These are phyloP conservation scores for Peribolospora baueri DNA, from an alignment of 768 basidiomycete genomes.

Conservation along the genomic window DNA sequence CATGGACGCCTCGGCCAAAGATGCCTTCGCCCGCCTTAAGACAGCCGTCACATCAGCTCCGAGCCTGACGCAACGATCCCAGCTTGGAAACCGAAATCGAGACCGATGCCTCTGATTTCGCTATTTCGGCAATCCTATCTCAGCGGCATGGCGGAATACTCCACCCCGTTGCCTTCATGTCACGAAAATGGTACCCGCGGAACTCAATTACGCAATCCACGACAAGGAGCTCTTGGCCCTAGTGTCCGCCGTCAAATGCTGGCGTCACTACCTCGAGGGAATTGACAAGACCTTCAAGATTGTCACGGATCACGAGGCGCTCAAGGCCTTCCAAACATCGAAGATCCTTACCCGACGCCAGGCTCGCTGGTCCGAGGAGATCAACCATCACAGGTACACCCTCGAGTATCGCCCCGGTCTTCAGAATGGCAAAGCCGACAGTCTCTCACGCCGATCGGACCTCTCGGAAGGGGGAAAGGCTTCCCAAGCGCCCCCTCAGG, in stretches of 20 bases:
- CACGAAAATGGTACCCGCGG: slow-evolving; percentile 11
- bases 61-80: slow-evolving; percentile 7
- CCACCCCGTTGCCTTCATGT: slow-evolving; percentile 5
- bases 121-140: slow-evolving; percentile 16
- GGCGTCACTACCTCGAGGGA: slow-evolving; percentile 19
- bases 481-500: no score
- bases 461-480: slow-evolving; percentile 2
- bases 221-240: slow-evolving; percentile 31
- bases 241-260: slow-evolving; percentile 19
- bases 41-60: slow-evolving; percentile 2
- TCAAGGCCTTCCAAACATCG: slow-evolving; percentile 19
- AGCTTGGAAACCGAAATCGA: slow-evolving; percentile 1
- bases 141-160: slow-evolving; percentile 15
- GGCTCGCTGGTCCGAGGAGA: slow-evolving; percentile 23
- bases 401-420: slow-evolving; percentile 16
- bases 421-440: not conserved
- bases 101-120: slow-evolving; percentile 17
- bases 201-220: slow-evolving; percentile 29
- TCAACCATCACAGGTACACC: slow-evolving; percentile 21
- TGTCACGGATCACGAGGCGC: slow-evolving; percentile 13
- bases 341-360: slow-evolving; percentile 24
- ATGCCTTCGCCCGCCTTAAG: slow-evolving; percentile 7
- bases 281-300: slow-evolving; percentile 15
- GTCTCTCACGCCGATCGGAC: slow-evolving; percentile 4
- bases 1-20: not conserved